phyloP scores from a whole-genome alignment of 2,329 filamentous ascomycete species.

The Venturiaceae sp. region DNA sequence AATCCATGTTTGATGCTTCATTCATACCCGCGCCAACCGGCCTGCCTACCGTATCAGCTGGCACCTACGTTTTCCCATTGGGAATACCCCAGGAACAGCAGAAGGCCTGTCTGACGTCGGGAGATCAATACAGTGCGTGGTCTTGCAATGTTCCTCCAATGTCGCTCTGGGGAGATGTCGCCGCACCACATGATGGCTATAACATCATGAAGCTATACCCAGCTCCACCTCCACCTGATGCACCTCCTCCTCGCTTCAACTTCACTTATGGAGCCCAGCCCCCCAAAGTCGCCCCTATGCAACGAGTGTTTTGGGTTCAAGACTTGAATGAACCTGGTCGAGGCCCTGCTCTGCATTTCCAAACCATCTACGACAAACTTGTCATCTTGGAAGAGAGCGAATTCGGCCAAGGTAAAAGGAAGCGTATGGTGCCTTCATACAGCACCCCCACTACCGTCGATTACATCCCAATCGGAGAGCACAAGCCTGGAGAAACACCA shows the following conservation, averaged over 20 bases:
- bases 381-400: slow-evolving; percentile 41
- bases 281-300: slow-evolving; percentile 36
- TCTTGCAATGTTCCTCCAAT: slow-evolving; percentile 30
- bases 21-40: slow-evolving; percentile 36
- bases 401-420: slow-evolving; percentile 13
- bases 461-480: background rate
- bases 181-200: slow-evolving; percentile 2
- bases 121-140: slow-evolving; percentile 39
- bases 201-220: slow-evolving; percentile 5
- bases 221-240: slow-evolving; percentile 16
- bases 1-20: slow-evolving; percentile 39
- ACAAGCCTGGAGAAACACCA: background rate
- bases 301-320: slow-evolving; percentile 43
- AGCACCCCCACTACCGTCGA: background rate
- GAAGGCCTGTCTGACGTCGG: slow-evolving; percentile 37
- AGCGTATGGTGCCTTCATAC: background rate
- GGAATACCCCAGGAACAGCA: slow-evolving; percentile 34
- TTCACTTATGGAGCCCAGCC: slow-evolving; percentile 49
- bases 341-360: slow-evolving; percentile 57
- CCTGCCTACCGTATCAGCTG: slow-evolving; percentile 38
- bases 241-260: slow-evolving; percentile 32
- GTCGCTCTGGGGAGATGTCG: slow-evolving; percentile 16
- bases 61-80: slow-evolving; percentile 38
- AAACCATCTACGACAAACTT: slow-evolving; percentile 52
- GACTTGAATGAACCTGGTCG: slow-evolving; percentile 46